Percentiles rank a stretch among this genome's conserved stretches.
Conservation (phyloP, 441 rosid genomes). For the Euphorbia celastroides region DNA sequence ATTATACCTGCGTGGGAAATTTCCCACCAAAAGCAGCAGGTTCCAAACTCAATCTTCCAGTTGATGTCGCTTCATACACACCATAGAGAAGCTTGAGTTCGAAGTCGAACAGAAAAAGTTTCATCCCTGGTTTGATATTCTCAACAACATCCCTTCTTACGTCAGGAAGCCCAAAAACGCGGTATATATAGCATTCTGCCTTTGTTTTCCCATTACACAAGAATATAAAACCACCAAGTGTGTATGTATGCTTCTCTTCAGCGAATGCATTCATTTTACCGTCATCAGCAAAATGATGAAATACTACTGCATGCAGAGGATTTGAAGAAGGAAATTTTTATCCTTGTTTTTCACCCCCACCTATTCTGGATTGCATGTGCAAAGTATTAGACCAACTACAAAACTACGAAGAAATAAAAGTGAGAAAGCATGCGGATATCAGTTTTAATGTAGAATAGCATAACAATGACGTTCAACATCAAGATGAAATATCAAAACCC, state of each 20-base stretch:
- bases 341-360: neutral
- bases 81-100: constrained; percentile 30
- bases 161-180: constrained; percentile 27
- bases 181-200: constrained; percentile 27
- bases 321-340: neutral
- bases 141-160: constrained; percentile 18
- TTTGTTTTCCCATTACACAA: constrained; percentile 29
- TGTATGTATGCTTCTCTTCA: constrained; percentile 23
- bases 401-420: neutral
- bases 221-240: constrained; percentile 43
- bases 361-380: neutral
- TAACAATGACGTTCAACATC: neutral
- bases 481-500: neutral
- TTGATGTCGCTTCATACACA: constrained; percentile 24
- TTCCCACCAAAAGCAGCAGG: constrained; percentile 29
- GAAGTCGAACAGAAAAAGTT: constrained; percentile 29
- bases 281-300: constrained; percentile 6
- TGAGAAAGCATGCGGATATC: neutral
- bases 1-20: constrained; percentile 31
- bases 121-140: constrained; percentile 24
- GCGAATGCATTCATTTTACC: constrained; percentile 14
- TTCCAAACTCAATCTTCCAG: constrained; percentile 23
- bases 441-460: neutral
- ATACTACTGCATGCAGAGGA: constrained; percentile 1
- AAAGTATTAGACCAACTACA: neutral